These are phyloP conservation scores for Apiospora marii DNA, from an alignment of 2,329 filamentous ascomycete species.

Conservation along the genomic window DNA sequence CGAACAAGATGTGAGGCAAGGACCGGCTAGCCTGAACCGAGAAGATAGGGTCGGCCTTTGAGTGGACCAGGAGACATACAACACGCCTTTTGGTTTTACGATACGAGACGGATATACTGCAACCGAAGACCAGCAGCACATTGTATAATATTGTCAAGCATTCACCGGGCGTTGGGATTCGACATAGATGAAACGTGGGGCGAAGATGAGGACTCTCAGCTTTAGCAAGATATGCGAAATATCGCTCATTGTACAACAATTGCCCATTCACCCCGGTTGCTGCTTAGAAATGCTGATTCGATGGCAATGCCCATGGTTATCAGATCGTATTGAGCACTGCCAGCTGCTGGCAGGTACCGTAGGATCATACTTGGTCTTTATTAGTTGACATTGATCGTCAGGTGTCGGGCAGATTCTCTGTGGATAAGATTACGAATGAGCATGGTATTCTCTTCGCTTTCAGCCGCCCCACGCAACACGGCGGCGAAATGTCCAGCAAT, in stretches of 20 bases:
- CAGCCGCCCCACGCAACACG: conserved; percentile 1
- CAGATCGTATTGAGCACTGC: background rate
- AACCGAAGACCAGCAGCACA: background rate
- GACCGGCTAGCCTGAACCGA: background rate
- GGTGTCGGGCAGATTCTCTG: background rate
- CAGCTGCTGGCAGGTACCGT: background rate
- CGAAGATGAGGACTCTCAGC: background rate
- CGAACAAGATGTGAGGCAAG: conserved; percentile 60
- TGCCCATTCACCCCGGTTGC: background rate
- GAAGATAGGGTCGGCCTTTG: background rate
- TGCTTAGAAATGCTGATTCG: background rate
- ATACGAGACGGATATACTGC: background rate
- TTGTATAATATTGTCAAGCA: conserved; percentile 5
- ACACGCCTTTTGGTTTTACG: background rate
- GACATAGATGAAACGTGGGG: conserved; percentile 1
- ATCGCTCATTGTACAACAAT: background rate
- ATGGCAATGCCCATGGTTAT: background rate
- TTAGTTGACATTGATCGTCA: background rate
- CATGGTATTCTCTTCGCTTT: background rate
- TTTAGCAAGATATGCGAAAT: conserved; percentile 5
- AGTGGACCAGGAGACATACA: conserved; percentile 10
- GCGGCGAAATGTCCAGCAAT: conserved; percentile 15
- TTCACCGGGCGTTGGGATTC: conserved; percentile 11
- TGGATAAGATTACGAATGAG: conserved; percentile 12
- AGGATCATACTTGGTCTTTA: background rate